Conservation (phyloP, 108 stramenopile genomes). For the Asterionellopsis glacialis region DNA sequence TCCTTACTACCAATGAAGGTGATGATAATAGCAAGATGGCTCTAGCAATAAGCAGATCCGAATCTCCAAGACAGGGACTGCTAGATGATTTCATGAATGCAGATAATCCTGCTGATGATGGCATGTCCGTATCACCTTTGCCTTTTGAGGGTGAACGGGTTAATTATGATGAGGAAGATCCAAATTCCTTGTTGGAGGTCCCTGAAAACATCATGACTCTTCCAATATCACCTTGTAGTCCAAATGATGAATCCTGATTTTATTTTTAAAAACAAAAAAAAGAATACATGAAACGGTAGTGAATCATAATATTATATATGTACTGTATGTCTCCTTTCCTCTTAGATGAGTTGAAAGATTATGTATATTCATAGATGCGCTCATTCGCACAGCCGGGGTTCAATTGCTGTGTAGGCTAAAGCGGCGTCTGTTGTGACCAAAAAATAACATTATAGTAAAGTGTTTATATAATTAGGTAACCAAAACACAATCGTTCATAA, state of each 20-base stretch:
- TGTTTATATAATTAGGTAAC: too few species aligned
- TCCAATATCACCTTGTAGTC: conserved; percentile 43
- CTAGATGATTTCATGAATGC: neutral
- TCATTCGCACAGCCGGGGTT: too few species aligned
- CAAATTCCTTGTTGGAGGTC: conserved; percentile 26
- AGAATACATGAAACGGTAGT: too few species aligned
- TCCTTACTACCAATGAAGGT: neutral
- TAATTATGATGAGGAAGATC: conserved; percentile 31
- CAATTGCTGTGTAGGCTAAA: too few species aligned
- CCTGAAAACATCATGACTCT: conserved; percentile 38
- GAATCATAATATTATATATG: too few species aligned
- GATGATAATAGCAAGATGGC: neutral
- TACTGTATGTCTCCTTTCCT: too few species aligned
- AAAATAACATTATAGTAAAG: too few species aligned
- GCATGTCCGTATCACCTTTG: conserved; percentile 31
- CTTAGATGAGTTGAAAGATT: too few species aligned
- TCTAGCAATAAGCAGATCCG: neutral
- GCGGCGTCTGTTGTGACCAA: too few species aligned
- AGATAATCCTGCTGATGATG: conserved; percentile 4
- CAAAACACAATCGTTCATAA: too few species aligned
- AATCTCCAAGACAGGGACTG: neutral
- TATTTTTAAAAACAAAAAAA: neutral
- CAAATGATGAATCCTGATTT: conserved; percentile 18
- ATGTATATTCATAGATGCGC: too few species aligned
- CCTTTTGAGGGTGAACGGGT: conserved; percentile 4